Evolutionary conservation across 306 rosid species (phyloP), one percentile per base, ranked within the genome.

Genomic region (Sicyos edulis): DNA sequence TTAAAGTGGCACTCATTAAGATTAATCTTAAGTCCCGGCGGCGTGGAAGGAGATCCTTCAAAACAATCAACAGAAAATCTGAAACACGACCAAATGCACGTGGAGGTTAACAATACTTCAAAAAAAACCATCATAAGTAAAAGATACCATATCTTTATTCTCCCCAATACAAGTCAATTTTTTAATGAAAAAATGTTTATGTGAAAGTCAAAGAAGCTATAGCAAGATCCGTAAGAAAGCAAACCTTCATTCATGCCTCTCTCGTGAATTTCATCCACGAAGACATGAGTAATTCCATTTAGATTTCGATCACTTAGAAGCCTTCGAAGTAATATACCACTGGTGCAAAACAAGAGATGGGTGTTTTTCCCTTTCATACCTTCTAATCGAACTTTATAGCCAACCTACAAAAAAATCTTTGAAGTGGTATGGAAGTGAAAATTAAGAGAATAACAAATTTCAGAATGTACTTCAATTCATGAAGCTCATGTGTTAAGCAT

Each of bases 371-470:
- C 88, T 66, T 71, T 82, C 84, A 85, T 78, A 69, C 88, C 88
- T 81, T 85, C 88, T 71, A 85, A 65, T 63, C 88, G 83, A 80
- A 85, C 88, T 82, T 85, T 85, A 75, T 82, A 85, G 70, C 88
- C 88, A 71, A 85, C 84, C 88, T 85, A 78, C 89, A 42, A 88
- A 86, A 92, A 82, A 84, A 90, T 80, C 82, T 86, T 85, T 82
- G 85, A 86, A 86, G 85, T 80, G 85, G 88, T 86, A 86, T 85
- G 73, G 83, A 87, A 83, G 88, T 80, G 85, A 84, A 82, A 75
- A 86, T 76, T 80, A 82, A 83, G 78, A 74, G 80, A 79, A 70
- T 64, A 76, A 73, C 74, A 79, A 77, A 83, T 79, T 78, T 79
- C 76, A 82, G 83, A 67, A 32, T 45, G 73, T 70, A 52, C 44